Conservation (phyloP, 2,329 filamentous ascomycete species). For the Aspergillus texensis region DNA sequence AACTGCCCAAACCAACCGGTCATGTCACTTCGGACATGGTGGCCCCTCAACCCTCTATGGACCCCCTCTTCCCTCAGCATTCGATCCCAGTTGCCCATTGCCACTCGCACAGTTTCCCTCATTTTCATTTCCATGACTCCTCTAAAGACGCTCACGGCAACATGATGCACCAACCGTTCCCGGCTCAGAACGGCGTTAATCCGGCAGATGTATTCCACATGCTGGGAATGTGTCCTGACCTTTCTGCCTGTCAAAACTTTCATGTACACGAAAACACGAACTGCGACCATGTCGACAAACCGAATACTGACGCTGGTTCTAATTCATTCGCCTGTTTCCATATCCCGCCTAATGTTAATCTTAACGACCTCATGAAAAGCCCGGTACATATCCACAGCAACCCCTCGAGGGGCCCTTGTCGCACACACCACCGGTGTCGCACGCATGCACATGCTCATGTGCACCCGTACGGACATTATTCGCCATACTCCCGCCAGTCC, state of each 20-base stretch:
- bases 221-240: conserved; percentile 38
- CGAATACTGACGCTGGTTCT: conserved; percentile 24
- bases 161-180: conserved; percentile 25
- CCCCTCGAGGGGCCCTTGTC: conserved; percentile 32
- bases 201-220: conserved; percentile 40
- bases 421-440: conserved; percentile 38
- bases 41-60: conserved; percentile 18
- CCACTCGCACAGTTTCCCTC: conserved; percentile 29
- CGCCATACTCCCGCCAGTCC: conserved; percentile 39
- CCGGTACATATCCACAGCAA: conserved; percentile 26
- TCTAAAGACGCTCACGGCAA: conserved; percentile 32
- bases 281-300: conserved; percentile 21
- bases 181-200: conserved; percentile 34
- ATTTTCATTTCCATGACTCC: conserved; percentile 34
- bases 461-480: conserved; percentile 38
- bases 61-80: conserved; percentile 22
- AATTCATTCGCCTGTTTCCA: conserved; percentile 35
- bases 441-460: conserved; percentile 35
- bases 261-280: conserved; percentile 26
- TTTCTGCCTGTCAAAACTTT: conserved; percentile 29
- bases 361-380: conserved; percentile 32
- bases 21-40: conserved; percentile 19
- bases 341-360: conserved; percentile 31
- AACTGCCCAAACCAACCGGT: conserved; percentile 25
- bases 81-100: conserved; percentile 27